Evolutionary conservation across 257 asterid genomes (phyloP).

Genomic region (Salvia miltiorrhiza): DNA sequence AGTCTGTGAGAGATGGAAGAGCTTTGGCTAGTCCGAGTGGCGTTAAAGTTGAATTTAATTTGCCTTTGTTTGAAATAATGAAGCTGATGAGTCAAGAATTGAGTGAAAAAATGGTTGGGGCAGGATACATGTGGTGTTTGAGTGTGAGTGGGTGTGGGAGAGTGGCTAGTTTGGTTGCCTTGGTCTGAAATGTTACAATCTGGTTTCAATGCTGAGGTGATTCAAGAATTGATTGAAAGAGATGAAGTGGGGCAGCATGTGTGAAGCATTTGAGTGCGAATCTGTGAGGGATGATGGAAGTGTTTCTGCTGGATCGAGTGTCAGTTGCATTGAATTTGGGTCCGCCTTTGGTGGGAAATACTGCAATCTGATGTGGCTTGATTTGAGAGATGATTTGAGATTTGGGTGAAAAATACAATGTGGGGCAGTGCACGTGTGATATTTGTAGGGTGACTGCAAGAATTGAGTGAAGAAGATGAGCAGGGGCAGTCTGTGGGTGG

Average conservation of each 20-base stretch:
- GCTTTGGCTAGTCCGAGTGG: neutral
- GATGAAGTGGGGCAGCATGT: no score
- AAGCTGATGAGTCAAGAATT: neutral
- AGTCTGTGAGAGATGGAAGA: neutral
- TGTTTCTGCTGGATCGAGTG: neutral
- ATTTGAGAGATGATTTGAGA: neutral
- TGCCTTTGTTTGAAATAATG: no score
- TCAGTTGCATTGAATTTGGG: neutral
- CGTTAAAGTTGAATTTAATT: neutral
- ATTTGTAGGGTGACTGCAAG: no score
- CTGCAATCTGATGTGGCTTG: neutral
- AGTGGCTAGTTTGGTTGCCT: no score
- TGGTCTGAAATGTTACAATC: no score
- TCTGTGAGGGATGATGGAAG: neutral
- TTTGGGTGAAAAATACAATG: neutral
- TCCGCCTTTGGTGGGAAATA: neutral
- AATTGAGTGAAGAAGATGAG: no score
- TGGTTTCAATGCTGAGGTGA: no score
- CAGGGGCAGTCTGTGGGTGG: neutral
- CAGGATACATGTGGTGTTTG: neutral
- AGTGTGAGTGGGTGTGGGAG: no score
- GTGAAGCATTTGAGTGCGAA: neutral
- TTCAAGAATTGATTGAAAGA: no score
- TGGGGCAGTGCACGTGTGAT: neutral
- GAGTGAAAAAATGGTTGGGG: neutral